Base-by-base conservation (phyloP, 257 asterid genomes). In the Plectranthus barbatus region DNA sequence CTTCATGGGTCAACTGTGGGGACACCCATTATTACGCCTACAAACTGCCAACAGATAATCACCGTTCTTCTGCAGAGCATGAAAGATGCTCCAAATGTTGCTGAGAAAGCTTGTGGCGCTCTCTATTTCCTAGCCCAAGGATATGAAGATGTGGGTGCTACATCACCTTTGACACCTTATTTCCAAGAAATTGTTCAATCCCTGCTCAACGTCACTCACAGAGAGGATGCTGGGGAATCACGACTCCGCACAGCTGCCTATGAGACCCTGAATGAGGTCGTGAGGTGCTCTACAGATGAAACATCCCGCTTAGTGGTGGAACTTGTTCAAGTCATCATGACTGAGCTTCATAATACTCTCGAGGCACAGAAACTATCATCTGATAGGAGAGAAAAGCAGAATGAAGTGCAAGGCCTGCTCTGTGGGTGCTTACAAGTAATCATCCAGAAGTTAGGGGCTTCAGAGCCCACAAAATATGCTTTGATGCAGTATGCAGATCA, bases 81-180 rank as follows among this genome's bases (percentile, higher is more conserved):
- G 95, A 82, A 74, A 40, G 97, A 89, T 62, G 76, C 81, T 73
- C 97, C 95, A 40, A 84, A 90, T 74, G 90, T 90, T 56, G 88
- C 92, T 54, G 97, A 86, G 75, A 90, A 90, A 70, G 85, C 90
- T 6, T 90, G 95, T 46, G 95, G 95, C 44, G 95, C 95, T 68
- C 91, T 86, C 12, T 86, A 84, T 71, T 86, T 83, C 68, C 90
- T 84, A 9, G 86, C 84, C 23, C 95, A 86, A 71, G 94, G 94
- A 8, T 90, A 75, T 0, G 88, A 84, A 71, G 91, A 90, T 63
- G 80, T 80, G 40, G 86, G 87, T 19, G 23, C 82, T 9, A 21
- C 90, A n/a, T 90, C 97, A 50, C 83, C 94, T 13, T 50, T 90
- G 66, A 80, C 90, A 1, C 91, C 97, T 29, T 86, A 58, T 75